Percentiles rank a stretch among this genome's conserved stretches.
These are phyloP conservation scores for Aphanomyces invadans DNA, from an alignment of 352 stramenopile species.

Conservation along the genomic window DNA sequence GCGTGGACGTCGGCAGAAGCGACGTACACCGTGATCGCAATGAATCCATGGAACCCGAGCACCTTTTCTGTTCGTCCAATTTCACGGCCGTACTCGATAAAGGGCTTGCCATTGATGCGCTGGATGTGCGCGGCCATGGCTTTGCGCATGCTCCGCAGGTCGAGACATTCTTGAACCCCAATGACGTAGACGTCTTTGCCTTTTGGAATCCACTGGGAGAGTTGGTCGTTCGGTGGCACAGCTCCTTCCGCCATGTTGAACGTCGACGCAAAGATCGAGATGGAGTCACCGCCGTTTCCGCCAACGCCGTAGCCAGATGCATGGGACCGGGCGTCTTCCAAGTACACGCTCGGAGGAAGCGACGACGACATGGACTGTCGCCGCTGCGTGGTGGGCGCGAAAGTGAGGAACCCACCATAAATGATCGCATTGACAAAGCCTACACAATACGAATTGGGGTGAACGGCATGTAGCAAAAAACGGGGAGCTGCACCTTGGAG, in stretches of 20 bases:
- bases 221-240: background rate
- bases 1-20: conserved; percentile 48
- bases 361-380: background rate
- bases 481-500: too few species aligned
- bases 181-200: conserved; percentile 86
- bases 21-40: conserved; percentile 80
- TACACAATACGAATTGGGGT: conserved; percentile 6
- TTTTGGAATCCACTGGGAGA: conserved; percentile 70
- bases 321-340: conserved; percentile 27
- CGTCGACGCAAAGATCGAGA: conserved; percentile 19
- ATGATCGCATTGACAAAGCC: conserved; percentile 26
- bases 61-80: conserved; percentile 74
- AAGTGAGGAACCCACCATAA: conserved; percentile 18
- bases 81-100: conserved; percentile 65
- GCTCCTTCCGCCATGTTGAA: conserved; percentile 20
- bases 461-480: too few species aligned
- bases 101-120: conserved; percentile 45
- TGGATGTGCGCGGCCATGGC: conserved; percentile 61
- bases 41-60: conserved; percentile 81
- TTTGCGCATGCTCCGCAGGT: conserved; percentile 56
- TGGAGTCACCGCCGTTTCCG: conserved; percentile 31
- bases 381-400: background rate
- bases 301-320: conserved; percentile 41
- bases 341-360: background rate
- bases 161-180: conserved; percentile 88